Base-by-base conservation (phyloP, 331 rosid genomes). In the Phaseolus coccineus region DNA sequence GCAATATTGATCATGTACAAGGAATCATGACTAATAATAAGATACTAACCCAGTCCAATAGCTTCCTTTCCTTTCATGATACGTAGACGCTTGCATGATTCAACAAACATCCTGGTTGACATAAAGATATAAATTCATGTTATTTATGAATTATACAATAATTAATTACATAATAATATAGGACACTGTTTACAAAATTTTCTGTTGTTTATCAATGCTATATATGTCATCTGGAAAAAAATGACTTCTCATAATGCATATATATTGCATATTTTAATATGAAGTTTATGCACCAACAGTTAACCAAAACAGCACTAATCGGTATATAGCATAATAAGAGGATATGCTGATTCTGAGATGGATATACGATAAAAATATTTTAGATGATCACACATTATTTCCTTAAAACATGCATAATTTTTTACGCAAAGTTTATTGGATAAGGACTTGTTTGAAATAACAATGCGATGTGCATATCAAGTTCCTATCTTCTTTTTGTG, bases 21-120 rank as follows among this genome's bases (percentile, higher is more conserved):
- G 52, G 46, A 70, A 69, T 50, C 58, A 72, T 50, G 14, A 51
- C 25, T 37, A 22, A 62, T 63, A 7, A 28, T 8, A 0, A 56
- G 31, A 52, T 51, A 80, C 94, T 80, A 61, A 95, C 99, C 96
- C 9, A 96, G 92, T 73, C 94, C 96, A 90, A 91, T 87, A 10
- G 99, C 99, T 88, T 96, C 99, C 81, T 89, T 93, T 84, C 97
- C 97, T 87, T 91, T 96, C 98, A 91, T 96, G 73, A 96, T 96
- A 63, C 97, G 92, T 84, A 93, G 31, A 81, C 98, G 96, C 84
- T 91, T 96, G 93, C 99, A 96, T 62, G 99, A 91, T 69, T 89
- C 96, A 69, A 96, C 97, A 83, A 96, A 96, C 98, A 96, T 96
- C 86, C 97, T 94, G 90, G 51, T 80, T 46, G n/a, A 79, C 72